Conservation (phyloP, 1,139 yeast genomes). For the Saccharomyces hybrid region DNA sequence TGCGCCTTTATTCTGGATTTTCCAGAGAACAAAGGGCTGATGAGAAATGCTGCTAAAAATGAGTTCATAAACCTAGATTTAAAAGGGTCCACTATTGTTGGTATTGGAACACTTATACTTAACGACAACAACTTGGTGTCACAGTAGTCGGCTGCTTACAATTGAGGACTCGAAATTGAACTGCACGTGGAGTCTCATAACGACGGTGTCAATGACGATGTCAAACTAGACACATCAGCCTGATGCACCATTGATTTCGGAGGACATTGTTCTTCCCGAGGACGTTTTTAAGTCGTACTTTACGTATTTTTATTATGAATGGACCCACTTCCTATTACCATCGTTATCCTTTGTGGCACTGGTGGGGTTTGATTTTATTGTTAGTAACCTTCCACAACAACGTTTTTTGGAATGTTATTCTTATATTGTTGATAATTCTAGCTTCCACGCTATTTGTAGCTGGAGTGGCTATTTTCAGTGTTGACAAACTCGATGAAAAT, state of each 20-base stretch:
- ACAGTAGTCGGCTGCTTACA: not conserved
- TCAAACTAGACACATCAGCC: not conserved
- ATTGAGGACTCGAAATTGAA: not conserved
- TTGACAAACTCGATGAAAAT: not conserved
- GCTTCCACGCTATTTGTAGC: not conserved
- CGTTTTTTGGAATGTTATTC: not conserved
- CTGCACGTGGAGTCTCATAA: not conserved
- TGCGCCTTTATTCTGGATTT: not conserved
- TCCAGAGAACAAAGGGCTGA: not conserved
- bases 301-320: not conserved
- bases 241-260: not conserved
- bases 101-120: not conserved
- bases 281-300: not conserved
- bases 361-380: not conserved
- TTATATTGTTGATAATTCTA: not conserved
- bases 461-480: not conserved
- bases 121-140: not conserved
- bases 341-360: not conserved
- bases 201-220: not conserved
- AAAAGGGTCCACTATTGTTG: not conserved
- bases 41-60: not conserved
- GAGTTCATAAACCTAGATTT: not conserved
- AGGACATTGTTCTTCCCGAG: not conserved
- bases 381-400: not conserved
- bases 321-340: not conserved